phyloP scores from a whole-genome alignment of 2,329 filamentous ascomycete genomes.

The Colletotrichum sp. region DNA sequence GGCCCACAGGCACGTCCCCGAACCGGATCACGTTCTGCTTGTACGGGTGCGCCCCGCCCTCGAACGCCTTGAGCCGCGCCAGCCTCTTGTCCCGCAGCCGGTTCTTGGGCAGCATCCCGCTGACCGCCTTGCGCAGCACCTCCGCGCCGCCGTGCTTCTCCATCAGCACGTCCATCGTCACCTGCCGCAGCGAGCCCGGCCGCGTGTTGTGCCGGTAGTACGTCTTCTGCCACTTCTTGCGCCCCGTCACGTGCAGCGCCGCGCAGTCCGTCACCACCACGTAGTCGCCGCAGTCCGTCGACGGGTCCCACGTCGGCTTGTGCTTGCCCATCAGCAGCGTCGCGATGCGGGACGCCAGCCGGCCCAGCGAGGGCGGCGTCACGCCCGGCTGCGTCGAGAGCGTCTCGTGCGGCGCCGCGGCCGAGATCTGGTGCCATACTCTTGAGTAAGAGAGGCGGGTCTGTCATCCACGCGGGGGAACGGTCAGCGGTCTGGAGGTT shows the following conservation, averaged over 20 bases:
- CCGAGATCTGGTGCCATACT: slow-evolving; percentile 89
- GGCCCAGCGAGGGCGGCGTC: slow-evolving; percentile 82
- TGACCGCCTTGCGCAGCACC: slow-evolving; percentile 88
- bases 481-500: neutral
- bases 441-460: slow-evolving; percentile 96
- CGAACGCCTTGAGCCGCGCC: slow-evolving; percentile 91
- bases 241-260: slow-evolving; percentile 85
- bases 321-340: slow-evolving; percentile 95
- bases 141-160: slow-evolving; percentile 92
- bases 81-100: slow-evolving; percentile 85
- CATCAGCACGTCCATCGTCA: slow-evolving; percentile 96
- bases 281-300: slow-evolving; percentile 98
- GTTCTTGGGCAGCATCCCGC: slow-evolving; percentile 98
- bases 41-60: slow-evolving; percentile 91
- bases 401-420: slow-evolving; percentile 66
- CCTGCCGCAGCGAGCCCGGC: slow-evolving; percentile 82
- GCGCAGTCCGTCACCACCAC: slow-evolving; percentile 92
- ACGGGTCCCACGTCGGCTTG: slow-evolving; percentile 97
- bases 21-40: slow-evolving; percentile 84
- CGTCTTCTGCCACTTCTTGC: slow-evolving; percentile 91
- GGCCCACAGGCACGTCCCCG: slow-evolving; percentile 61
- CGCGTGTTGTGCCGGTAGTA: slow-evolving; percentile 96
- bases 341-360: slow-evolving; percentile 87
- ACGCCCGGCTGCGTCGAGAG: slow-evolving; percentile 62
- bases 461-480: slow-evolving; percentile 48